Evolutionary conservation across 2,329 filamentous ascomycete genomes (phyloP).

Genomic region (Diaporthe destruens): DNA sequence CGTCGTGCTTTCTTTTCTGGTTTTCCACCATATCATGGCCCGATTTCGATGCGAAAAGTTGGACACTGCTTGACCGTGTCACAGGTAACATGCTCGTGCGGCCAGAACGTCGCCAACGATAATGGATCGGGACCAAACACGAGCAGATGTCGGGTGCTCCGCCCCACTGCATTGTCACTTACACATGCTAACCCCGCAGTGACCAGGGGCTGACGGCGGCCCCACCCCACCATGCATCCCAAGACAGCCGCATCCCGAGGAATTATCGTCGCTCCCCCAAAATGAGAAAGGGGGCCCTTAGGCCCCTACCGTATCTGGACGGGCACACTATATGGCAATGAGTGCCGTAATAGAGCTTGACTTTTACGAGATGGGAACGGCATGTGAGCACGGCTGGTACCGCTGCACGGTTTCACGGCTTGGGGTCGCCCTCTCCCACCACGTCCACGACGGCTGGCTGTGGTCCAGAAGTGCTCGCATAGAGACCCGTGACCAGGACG

Average conservation of each 20-base stretch:
- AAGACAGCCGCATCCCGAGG: constrained; percentile 2
- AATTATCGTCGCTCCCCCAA: constrained; percentile 26
- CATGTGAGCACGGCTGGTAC: constrained; percentile 10
- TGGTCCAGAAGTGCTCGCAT: not conserved
- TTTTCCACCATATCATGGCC: constrained; percentile 4
- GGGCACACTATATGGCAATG: constrained; percentile 17
- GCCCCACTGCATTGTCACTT: constrained; percentile 24
- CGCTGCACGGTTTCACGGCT: not conserved
- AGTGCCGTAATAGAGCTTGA: constrained; percentile 29
- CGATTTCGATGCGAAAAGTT: constrained; percentile 19
- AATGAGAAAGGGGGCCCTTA: not conserved
- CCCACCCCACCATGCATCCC: constrained; percentile 31
- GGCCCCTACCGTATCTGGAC: constrained; percentile 13
- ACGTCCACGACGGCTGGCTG: not conserved
- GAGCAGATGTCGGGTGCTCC: constrained; percentile 19
- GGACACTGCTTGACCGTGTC: not conserved
- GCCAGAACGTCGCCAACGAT: constrained; percentile 25
- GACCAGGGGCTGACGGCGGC: constrained; percentile 24
- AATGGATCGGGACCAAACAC: constrained; percentile 37
- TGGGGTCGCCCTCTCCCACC: constrained; percentile 9
- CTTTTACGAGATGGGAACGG: constrained; percentile 26
- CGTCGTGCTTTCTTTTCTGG: constrained; percentile 10
- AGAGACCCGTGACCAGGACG: too few species aligned
- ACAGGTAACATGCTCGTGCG: not conserved
- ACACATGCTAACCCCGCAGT: constrained; percentile 38